A percentile compares a stretch with the other conserved stretches of the same genome.
phyloP scores from a whole-genome alignment of 257 asterid species.

The Haberlea rhodopensis region DNA sequence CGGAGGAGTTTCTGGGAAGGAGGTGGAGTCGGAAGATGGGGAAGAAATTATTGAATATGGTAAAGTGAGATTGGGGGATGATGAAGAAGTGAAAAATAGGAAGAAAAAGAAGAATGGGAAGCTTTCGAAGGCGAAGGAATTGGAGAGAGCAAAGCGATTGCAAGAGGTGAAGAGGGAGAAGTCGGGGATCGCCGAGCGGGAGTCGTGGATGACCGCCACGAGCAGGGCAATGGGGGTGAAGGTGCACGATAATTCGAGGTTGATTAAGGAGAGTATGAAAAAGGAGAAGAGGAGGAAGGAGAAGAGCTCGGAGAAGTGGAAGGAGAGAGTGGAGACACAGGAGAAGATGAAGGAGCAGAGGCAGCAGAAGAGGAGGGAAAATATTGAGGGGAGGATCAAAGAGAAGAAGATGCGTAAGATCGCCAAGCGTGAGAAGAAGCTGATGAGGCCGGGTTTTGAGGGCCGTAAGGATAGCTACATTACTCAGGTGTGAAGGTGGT shows the following conservation, averaged over 20 bases:
- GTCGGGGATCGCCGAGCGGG: slow-evolving; percentile 54
- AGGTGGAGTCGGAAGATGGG: slow-evolving; percentile 25
- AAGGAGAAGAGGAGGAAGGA: slow-evolving; percentile 71
- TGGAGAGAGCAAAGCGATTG: slow-evolving; percentile 56
- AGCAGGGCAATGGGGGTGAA: slow-evolving; percentile 79
- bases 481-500: slow-evolving; percentile 47
- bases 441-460: slow-evolving; percentile 92
- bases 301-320: slow-evolving; percentile 79
- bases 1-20: slow-evolving; percentile 35
- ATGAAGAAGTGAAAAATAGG: slow-evolving; percentile 37
- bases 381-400: slow-evolving; percentile 63
- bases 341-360: slow-evolving; percentile 60
- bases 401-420: slow-evolving; percentile 77
- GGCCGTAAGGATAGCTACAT: slow-evolving; percentile 71
- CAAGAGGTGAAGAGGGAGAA: slow-evolving; percentile 66
- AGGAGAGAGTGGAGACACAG: slow-evolving; percentile 60
- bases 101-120: slow-evolving; percentile 57
- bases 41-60: slow-evolving; percentile 74
- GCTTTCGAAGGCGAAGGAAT: slow-evolving; percentile 54
- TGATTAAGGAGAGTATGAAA: slow-evolving; percentile 74
- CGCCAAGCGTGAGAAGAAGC: slow-evolving; percentile 90
- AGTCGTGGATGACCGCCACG: slow-evolving; percentile 77
- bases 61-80: slow-evolving; percentile 65
- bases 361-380: slow-evolving; percentile 76
- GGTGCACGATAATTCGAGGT: slow-evolving; percentile 69